Evolutionary conservation across 108 stramenopile genomes (phyloP).

Genomic region (Pinguiococcus pyrenoidosus): DNA sequence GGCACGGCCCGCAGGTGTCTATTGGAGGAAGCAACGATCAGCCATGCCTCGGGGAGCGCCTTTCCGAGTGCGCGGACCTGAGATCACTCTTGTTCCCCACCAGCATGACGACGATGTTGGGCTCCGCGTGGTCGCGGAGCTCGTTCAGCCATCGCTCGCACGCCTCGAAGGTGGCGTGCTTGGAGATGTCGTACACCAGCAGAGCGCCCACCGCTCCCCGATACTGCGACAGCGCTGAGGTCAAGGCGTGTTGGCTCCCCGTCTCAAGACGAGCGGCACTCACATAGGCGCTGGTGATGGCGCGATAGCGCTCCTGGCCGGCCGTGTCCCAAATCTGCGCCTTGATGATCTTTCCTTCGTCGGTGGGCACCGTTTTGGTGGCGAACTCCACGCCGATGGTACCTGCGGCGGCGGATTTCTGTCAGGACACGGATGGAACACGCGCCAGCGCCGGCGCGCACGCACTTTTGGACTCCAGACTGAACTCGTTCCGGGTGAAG

Average conservation of each 20-base stretch:
- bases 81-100: conserved; percentile 90
- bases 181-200: conserved; percentile 98
- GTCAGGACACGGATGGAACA: too few species aligned
- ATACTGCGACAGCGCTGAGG: too few species aligned
- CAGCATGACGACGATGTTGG: conserved; percentile 97
- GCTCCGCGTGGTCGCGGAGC: conserved; percentile 94
- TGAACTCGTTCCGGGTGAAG: conserved; percentile 98
- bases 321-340: conserved; percentile 90
- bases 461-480: conserved; percentile 90
- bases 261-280: too few species aligned
- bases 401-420: too few species aligned
- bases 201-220: too few species aligned
- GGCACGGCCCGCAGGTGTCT: conserved; percentile 89
- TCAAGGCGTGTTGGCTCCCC: too few species aligned
- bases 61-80: too few species aligned
- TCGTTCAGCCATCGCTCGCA: conserved; percentile 98
- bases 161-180: conserved; percentile 93
- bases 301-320: conserved; percentile 88
- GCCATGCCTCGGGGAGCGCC: too few species aligned
- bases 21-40: too few species aligned
- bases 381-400: conserved; percentile 99
- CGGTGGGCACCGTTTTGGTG: conserved; percentile 78
- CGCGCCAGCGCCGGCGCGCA: too few species aligned
- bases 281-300: conserved; percentile 92
- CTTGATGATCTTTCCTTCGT: too few species aligned